Evolutionary conservation across 768 basidiomycete genomes (phyloP).

Genomic region (Harrya chromipes): DNA sequence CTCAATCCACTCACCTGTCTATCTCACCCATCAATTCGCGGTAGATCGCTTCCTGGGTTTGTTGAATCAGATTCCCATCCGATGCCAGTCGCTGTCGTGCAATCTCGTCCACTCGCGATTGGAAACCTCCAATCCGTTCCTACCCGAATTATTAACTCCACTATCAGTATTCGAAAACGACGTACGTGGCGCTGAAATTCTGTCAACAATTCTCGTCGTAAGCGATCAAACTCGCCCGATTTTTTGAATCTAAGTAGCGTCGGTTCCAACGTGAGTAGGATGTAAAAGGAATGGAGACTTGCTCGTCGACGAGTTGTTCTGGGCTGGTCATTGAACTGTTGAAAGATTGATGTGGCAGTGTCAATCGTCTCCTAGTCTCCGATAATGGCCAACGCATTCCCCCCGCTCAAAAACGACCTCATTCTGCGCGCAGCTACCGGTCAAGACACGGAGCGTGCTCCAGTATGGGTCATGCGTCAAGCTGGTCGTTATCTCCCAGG

Average conservation of each 20-base stretch:
- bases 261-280: neutral
- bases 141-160: neutral
- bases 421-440: conserved; percentile 85
- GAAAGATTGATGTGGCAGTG: too few relatives aligned
- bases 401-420: conserved; percentile 82
- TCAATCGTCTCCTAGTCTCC: too few relatives aligned
- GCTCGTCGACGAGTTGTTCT: conserved; percentile 64
- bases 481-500: conserved; percentile 95
- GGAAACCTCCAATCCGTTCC: conserved; percentile 46
- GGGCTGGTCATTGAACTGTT: conserved; percentile 45
- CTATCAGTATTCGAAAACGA: too few relatives aligned
- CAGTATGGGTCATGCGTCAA: conserved; percentile 99
- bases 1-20: conserved; percentile 48
- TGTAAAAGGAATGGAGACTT: conserved; percentile 15
- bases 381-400: conserved; percentile 55
- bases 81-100: conserved; percentile 52
- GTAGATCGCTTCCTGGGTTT: conserved; percentile 50
- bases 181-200: conserved; percentile 60
- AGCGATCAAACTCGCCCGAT: conserved; percentile 73
- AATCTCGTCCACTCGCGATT: conserved; percentile 58
- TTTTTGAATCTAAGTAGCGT: conserved; percentile 64
- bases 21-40: conserved; percentile 69
- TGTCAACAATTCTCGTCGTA: conserved; percentile 60
- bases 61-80: conserved; percentile 52
- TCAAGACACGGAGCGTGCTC: conserved; percentile 86